Base-by-base conservation (phyloP, 352 stramenopile species). In the Globisporangium irregulare region DNA sequence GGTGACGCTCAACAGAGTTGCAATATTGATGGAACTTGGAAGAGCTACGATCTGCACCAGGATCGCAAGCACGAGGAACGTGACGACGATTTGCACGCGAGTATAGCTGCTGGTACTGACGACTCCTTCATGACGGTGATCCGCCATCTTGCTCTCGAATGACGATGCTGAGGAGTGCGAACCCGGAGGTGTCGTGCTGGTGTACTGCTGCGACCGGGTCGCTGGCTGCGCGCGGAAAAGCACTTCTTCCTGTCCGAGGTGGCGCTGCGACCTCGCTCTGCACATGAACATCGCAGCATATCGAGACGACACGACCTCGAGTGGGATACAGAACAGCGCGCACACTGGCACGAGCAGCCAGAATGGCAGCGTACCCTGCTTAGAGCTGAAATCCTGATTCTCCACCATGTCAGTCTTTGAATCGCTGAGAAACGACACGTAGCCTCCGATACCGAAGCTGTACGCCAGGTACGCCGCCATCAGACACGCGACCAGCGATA, bases 241-340 rank as follows among this genome's bases (percentile, higher is more conserved):
- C 10, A 77, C 63, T n/a, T 86, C 79, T 9, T 73, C 50, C 7
- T 73, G 69, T 8, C 69, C 54, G 14, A 25, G 41, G 4, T 76
- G 59, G 3, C 74, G 27, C 2, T 66, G 59, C 29, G 38, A 60
- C 10, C 55, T 73, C 27, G 69, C 60, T 24, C 62, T 69, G 14
- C 53, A 70, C 20, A 87, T 75, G 53, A 81, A 83, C 48, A 78
- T 55, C 22, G 77, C 59, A 8, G 80, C 80, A 66, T 89, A 76
- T 7, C 73, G 74, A 4, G 77, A 83, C 12, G 85, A 76, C 9
- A 82, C 76, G 57, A 90, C 66, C 75, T 90, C 80, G 41, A 80
- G 72, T 12, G 78, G 72, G 38, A 84, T 78, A 57, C 78, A 77
- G 12, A 81, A 62, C 15, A 87, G 60, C 9, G 73, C 73, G 36